Evolutionary conservation across 148 eudicot species (phyloP).

Genomic region (Vaccinium vitisidaea): DNA sequence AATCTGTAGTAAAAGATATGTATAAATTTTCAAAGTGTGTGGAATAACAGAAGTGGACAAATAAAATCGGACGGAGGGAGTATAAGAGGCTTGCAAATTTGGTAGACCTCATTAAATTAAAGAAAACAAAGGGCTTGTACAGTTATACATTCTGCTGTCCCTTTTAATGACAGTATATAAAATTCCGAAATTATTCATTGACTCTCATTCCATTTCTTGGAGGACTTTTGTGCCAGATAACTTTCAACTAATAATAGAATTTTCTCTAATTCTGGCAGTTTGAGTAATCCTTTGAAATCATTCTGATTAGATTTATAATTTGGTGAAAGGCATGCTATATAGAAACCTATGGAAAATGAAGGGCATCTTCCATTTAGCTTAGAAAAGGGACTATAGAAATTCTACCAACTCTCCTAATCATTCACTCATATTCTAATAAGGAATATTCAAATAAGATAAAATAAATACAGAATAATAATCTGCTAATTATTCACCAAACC

Average conservation of each 20-base stretch:
- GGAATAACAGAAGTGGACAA: too few species aligned
- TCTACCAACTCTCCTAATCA: slow-evolving; percentile 34
- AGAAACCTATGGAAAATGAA: slow-evolving; percentile 3
- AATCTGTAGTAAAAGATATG: too few species aligned
- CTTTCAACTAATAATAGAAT: slow-evolving; percentile 22
- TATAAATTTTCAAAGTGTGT: too few species aligned
- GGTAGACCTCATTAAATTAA: slow-evolving; percentile 16
- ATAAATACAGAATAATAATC: neutral
- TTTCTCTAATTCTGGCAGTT: slow-evolving; percentile 13
- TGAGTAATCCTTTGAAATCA: slow-evolving; percentile 20
- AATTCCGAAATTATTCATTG: slow-evolving; percentile 15
- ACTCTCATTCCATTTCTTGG: slow-evolving; percentile 26
- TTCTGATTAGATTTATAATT: neutral
- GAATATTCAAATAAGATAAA: slow-evolving; percentile 22
- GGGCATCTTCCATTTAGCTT: slow-evolving; percentile 11
- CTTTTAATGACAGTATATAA: slow-evolving; percentile 23
- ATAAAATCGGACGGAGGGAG: too few species aligned
- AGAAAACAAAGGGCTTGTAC: slow-evolving; percentile 6
- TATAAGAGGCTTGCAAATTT: neutral
- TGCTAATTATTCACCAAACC: slow-evolving; percentile 1
- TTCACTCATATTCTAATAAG: slow-evolving; percentile 22
- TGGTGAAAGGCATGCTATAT: slow-evolving; percentile 5
- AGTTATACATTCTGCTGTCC: slow-evolving; percentile 23
- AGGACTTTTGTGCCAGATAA: slow-evolving; percentile 28
- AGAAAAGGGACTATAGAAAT: neutral